Base-by-base conservation (phyloP, 2,329 filamentous ascomycete species). In the Colletotrichum cordylinicola region DNA sequence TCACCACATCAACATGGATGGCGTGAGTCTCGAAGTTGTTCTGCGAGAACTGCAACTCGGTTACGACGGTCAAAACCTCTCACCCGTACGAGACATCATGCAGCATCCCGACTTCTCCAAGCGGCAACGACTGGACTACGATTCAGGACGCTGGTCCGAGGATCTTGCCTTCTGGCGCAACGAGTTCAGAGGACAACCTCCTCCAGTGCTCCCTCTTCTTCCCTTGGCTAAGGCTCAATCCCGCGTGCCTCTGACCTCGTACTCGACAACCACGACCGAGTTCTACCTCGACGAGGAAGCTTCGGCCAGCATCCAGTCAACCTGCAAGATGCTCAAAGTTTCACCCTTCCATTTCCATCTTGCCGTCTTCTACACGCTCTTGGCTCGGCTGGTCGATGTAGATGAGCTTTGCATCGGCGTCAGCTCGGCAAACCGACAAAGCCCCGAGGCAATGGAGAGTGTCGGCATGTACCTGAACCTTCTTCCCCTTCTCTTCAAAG, bases 401-500 rank as follows among this genome's bases (percentile, higher is more conserved):
- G 77, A 83, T 1, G 85, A 89, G 27, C n/a, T 91, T 18, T 81
- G 79, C 33, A 88, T 91, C 66, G 89, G 89, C 10, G 82, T 90
- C 18, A 84, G 84, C 0, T 88, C 90, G 78, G 86, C 86, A 8
- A 87, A 87, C 6, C 84, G 80, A 12, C 29, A 58, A 0, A 84
- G 88, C 2, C 72, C 71, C 15, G 75, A 82, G 2, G 66, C 83
- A 2, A 73, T 80, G n/a, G 70, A 78, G 1, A 88, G 80, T 9
- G 78, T 91, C 4, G 90, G 90, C 4, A 79, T 85, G 48, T 87
- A 87, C 35, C 72, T 90, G 2, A 91, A 91, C 74, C 78, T 90
- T 1, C 80, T 91, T 1, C 84, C 89, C 4, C 67, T 91, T 2
- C 82, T 82, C 1, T 86, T 90, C 72, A 79, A 79, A 80, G 31